Evolutionary conservation across 2,329 filamentous ascomycete genomes (phyloP).

Genomic region (Sporothrix euskadiensis): DNA sequence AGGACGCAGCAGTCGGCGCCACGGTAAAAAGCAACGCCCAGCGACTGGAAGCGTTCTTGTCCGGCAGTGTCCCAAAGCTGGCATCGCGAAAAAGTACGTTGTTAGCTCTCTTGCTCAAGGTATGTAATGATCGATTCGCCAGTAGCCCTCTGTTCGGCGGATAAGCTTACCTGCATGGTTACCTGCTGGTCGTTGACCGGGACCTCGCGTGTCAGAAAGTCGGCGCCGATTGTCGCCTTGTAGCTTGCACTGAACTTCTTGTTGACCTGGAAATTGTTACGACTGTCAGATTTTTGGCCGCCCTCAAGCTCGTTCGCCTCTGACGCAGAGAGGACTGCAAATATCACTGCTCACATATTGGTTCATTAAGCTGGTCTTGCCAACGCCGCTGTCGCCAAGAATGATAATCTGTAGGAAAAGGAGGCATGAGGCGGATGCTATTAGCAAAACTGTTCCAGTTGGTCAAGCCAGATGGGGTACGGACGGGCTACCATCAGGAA

Average conservation of each 20-base stretch:
- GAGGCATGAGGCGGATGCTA: background rate
- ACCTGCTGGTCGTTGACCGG: conserved; percentile 95
- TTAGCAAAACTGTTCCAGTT: background rate
- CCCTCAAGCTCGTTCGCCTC: background rate
- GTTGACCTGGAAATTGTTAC: conserved; percentile 70
- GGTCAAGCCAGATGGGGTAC: too few relatives aligned
- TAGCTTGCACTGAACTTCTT: conserved; percentile 99
- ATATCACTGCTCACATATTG: conserved; percentile 82
- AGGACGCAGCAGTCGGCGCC: conserved; percentile 97
- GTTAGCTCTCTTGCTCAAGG: background rate
- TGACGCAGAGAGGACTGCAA: background rate
- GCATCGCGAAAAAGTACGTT: background rate
- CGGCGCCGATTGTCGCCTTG: conserved; percentile 98
- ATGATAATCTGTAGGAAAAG: conserved; percentile 77
- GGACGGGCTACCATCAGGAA: background rate
- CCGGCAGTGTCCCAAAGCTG: conserved; percentile 98
- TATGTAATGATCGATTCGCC: background rate
- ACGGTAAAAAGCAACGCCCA: conserved; percentile 96
- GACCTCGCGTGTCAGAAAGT: conserved; percentile 98
- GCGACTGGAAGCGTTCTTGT: conserved; percentile 94
- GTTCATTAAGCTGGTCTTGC: conserved; percentile 99
- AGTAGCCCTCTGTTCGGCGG: background rate
- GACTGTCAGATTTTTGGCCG: conserved; percentile 9
- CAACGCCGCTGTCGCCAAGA: conserved; percentile 96
- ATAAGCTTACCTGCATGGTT: conserved; percentile 71